A percentile compares a stretch with the other conserved stretches of the same genome.
These are phyloP conservation scores for Cryphonectria japonica DNA, from an alignment of 2,329 filamentous ascomycete species.

Conservation along the genomic window DNA sequence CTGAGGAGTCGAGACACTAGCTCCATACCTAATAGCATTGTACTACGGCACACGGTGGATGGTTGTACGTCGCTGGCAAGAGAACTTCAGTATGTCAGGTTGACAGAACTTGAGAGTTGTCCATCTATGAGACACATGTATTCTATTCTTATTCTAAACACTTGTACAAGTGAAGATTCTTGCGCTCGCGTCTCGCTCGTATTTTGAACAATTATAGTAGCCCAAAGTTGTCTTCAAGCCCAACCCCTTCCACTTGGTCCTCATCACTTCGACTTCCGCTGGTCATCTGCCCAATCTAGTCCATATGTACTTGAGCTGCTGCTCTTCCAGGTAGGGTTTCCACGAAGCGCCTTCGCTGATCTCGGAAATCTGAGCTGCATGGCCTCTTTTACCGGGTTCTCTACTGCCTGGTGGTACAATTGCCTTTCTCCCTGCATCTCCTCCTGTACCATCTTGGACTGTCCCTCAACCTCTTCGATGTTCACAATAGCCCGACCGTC, in stretches of 20 bases:
- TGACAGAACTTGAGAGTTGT: background rate
- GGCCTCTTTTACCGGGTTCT: conserved; percentile 37
- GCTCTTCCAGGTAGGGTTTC: background rate
- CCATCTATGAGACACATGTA: background rate
- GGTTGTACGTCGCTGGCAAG: background rate
- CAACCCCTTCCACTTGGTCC: background rate
- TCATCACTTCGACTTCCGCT: background rate
- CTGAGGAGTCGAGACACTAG: background rate
- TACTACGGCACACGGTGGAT: background rate
- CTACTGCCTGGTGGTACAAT: conserved; percentile 38
- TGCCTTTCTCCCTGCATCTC: conserved; percentile 46
- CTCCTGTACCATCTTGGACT: conserved; percentile 49
- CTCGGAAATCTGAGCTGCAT: background rate
- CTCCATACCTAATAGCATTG: too few species aligned
- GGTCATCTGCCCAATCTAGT: background rate
- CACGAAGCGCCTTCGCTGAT: background rate
- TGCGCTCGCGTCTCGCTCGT: conserved; percentile 18
- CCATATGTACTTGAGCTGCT: conserved; percentile 1
- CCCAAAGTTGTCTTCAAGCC: background rate
- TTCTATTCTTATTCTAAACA: conserved; percentile 12
- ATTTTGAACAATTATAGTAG: background rate
- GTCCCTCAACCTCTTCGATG: conserved; percentile 44
- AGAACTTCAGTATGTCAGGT: background rate
- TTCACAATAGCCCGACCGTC: conserved; percentile 53
- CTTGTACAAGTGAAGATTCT: conserved; percentile 18